Base-by-base conservation (phyloP, 352 stramenopile genomes). In the Pythium aphanidermatum region DNA sequence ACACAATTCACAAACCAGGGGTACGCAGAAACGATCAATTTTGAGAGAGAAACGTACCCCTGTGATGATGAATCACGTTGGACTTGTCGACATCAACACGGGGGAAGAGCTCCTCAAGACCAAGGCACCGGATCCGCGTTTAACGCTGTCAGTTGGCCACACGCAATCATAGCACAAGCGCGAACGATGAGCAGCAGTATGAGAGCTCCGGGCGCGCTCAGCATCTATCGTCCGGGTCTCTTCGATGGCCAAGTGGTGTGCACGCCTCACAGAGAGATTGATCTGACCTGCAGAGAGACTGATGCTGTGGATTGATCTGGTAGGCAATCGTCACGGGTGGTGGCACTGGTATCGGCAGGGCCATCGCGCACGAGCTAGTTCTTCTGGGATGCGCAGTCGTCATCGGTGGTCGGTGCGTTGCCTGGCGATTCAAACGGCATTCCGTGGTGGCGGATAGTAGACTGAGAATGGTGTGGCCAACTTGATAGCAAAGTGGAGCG, bases 261-360 rank as follows among this genome's bases (percentile, higher is more conserved):
- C 21, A 10, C 27, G 25, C 5, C 20, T 37, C 34, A n/a, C 14
- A 13, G 4, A 3, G 21, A 41, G 5, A 17, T 21, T n/a, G 39
- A 24, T 9, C 17, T 11, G 12, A 2, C 27, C 5, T 21, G 8
- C 9, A 3, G 12, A 27, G 9, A 29, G 13, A 5, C 29, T 36
- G 12, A n/a, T 37, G 50, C 16, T 40, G 10, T 45, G 25, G 27
- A 11, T 28, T 46, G 38, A 45, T 11, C 20, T 8, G n/a, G 33
- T 24, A 77, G 69, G 65, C 74, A 7, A 60, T 93, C 30, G 79
- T 93, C 31, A 93, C 82, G 1, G 82, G 79, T 7, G 77, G 82
- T 16, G 77, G 82, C 38, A 92, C 81, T 13, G 78, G 81, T 17
- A 91, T 93, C 46, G 78, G 81, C 25, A 84, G 82, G 36, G 66